Evolutionary conservation across 805 yeast genomes (phyloP), one percentile per base, ranked within the genome.

Genomic region (Candida multigemmis): DNA sequence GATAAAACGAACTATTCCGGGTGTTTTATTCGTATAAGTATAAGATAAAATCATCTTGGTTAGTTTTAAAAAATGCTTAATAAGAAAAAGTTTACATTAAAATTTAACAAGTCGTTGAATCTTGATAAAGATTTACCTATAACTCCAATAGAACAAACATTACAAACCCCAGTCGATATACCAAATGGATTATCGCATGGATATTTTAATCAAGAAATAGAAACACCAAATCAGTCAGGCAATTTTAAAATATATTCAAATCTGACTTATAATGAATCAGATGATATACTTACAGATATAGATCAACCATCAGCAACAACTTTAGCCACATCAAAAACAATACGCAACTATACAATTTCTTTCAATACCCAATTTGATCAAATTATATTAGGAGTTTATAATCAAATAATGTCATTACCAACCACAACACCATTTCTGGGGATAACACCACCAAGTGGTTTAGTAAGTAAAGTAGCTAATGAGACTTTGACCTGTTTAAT

Each of bases 361-460:
- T 61, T 61, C 37, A 58, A 59, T 6, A 41, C 48, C 3, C 28
- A 23, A 12, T 60, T 61, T 32, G 68, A 61, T 34, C 55, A 50
- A 36, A 41, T 59, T 22, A 48, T 60, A 8, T 36, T 58, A 45
- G 36, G 48, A 17, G 32, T 53, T 7, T 61, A 60, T 39, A 42
- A 48, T 16, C 48, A 55, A 24, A 40, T 58, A 21, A 39, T 60
- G 24, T 47, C 56, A 18, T 51, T 56, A 22, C 68, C 68, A 22
- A 61, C 68, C 12, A 60, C 67, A 3, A 60, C 67, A 12, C 68
- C 68, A 8, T 61, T 61, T 26, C 50, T 51, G 45, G 68, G 68
- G 2, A 25, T 35, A 8, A 44, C 52, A 7, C 68, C 68, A 11
- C 68, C 68, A 3, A 56, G 61, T 41, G 68, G 68, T 1, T 42